Evolutionary conservation across 768 basidiomycete species (phyloP), one percentile per base, ranked within the genome.

Genomic region (Postia placenta): DNA sequence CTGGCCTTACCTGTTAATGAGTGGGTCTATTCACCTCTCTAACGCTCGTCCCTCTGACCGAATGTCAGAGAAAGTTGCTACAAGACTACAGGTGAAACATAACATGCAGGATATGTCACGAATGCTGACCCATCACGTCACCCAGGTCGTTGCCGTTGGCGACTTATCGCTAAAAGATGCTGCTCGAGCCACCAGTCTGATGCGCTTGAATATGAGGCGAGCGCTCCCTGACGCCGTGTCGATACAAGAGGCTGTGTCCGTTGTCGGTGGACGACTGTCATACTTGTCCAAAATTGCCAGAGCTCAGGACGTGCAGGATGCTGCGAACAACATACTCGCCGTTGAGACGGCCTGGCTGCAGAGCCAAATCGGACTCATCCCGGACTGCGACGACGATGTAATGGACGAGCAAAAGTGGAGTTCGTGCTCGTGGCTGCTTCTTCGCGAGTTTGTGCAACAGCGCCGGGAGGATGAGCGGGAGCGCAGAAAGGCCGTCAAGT

Each of bases 331-430:
- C 46, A 67, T 89, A 60, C 69, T 89, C 2, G 59, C 70, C n/a
- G 74, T 79, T 9, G 91, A 93, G 67, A 87, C 87, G 59, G 81
- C 74, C 23, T 92, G 88, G 86, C 69, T 92, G 26, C 70, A 83
- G 20, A 85, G 82, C 59, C 84, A 85, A 63, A 85, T 90, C 37
- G 88, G 87, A 2, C 70, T 91, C 42, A 92, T 92, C 50, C 77
- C 79, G 6, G 89, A 89, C 60, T 83, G 80, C 59, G 89, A 92
- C 63, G 87, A 89, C 66, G 85, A 88, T 59, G 81, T 88, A 49
- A 89, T 88, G 90, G 91, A 92, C 64, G 92, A 92, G 81, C 85
- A 87, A 80, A 87, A 86, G 78, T 85, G 83, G 81, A 80, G 78
- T 56, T 81, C 81, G 36, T 89, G 88, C 59, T 85, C 87, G 15